Conservation (phyloP, 345 rosid species). For the Cardamine occulta region DNA sequence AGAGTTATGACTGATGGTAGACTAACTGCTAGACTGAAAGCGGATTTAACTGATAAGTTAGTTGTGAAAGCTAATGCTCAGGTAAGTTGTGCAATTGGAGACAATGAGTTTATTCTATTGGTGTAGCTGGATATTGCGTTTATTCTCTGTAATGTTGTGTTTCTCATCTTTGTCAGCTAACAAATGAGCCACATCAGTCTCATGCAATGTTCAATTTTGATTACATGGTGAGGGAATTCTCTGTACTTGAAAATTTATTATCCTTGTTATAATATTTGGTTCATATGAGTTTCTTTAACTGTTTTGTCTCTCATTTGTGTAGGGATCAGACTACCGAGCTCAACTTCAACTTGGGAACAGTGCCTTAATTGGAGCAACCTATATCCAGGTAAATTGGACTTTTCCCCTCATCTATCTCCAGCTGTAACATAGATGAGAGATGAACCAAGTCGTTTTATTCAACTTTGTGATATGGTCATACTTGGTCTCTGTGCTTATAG, state of each 20-base stretch:
- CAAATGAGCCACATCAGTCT: constrained; percentile 84
- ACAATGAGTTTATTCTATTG: background rate
- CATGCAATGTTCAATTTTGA: constrained; percentile 88
- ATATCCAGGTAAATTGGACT: constrained; percentile 74
- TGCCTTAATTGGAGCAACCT: constrained; percentile 85
- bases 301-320: constrained; percentile 10
- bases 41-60: constrained; percentile 80
- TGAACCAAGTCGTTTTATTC: constrained; percentile 6
- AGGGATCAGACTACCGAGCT: constrained; percentile 86
- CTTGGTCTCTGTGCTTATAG: constrained; percentile 5
- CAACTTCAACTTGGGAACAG: constrained; percentile 88
- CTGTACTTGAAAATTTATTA: background rate
- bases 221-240: constrained; percentile 66
- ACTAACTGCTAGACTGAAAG: constrained; percentile 81
- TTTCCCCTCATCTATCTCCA: no score
- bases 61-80: constrained; percentile 86
- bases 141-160: background rate
- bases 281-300: background rate
- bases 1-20: constrained; percentile 93
- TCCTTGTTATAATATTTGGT: constrained; percentile 10
- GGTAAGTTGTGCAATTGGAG: constrained; percentile 42
- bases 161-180: constrained; percentile 57
- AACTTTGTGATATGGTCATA: constrained; percentile 19
- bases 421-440: constrained; percentile 15
- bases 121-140: background rate